Conservation (phyloP, 2,329 filamentous ascomycete genomes). For the Pochonia chlamydosporia region DNA sequence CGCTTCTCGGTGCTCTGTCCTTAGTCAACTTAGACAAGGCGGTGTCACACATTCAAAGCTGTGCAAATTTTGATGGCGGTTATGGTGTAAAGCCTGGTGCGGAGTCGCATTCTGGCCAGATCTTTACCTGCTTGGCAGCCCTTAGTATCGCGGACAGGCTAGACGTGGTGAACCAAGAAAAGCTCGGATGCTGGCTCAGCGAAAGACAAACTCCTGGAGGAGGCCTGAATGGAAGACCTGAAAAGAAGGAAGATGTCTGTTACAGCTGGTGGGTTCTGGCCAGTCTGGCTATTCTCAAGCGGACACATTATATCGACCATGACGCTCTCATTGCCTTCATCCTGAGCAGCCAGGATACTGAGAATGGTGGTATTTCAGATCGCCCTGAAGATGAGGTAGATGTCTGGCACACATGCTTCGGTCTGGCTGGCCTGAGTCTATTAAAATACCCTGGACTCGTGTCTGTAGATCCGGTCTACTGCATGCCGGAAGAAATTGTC, state of each 20-base stretch:
- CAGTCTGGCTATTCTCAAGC: slow-evolving; percentile 82
- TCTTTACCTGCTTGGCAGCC: slow-evolving; percentile 89
- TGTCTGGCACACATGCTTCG: slow-evolving; percentile 93
- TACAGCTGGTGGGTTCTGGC: slow-evolving; percentile 99
- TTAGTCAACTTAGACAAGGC: slow-evolving; percentile 76
- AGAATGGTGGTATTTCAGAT: slow-evolving; percentile 82
- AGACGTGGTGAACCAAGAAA: slow-evolving; percentile 76
- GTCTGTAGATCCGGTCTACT: slow-evolving; percentile 83
- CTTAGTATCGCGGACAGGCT: slow-evolving; percentile 77
- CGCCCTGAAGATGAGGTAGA: slow-evolving; percentile 92
- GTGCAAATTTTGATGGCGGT: slow-evolving; percentile 89
- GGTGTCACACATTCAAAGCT: slow-evolving; percentile 71
- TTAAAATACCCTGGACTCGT: slow-evolving; percentile 70
- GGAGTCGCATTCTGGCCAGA: slow-evolving; percentile 91
- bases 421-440: slow-evolving; percentile 80
- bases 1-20: slow-evolving; percentile 68
- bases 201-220: slow-evolving; percentile 85
- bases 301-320: slow-evolving; percentile 88
- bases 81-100: slow-evolving; percentile 87
- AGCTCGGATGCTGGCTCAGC: slow-evolving; percentile 82
- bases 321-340: slow-evolving; percentile 77
- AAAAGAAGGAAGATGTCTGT: slow-evolving; percentile 94
- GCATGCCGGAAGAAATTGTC: slow-evolving; percentile 65
- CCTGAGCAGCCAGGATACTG: slow-evolving; percentile 77
- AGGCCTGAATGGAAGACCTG: slow-evolving; percentile 87